Evolutionary conservation across 2,329 filamentous ascomycete species (phyloP).

Genomic region (Diaporthe destruens): DNA sequence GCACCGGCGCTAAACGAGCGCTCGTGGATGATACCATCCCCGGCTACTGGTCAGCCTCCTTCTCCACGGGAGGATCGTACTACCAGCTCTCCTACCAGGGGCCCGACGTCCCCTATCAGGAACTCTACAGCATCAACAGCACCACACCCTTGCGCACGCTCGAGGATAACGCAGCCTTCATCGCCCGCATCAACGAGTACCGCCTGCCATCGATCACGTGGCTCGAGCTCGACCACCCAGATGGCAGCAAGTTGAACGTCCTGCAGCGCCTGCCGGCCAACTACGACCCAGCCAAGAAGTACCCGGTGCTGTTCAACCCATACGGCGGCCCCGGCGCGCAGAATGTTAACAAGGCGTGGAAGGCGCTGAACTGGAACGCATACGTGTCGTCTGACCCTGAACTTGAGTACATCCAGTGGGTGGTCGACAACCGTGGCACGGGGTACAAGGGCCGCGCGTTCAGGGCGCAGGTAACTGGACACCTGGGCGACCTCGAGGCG

Average conservation of each 20-base stretch:
- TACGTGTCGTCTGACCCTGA: slow-evolving; percentile 77
- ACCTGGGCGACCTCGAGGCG: slow-evolving; percentile 73
- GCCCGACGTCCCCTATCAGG: slow-evolving; percentile 77
- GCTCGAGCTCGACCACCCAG: slow-evolving; percentile 71
- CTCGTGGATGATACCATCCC: slow-evolving; percentile 72
- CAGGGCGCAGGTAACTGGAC: slow-evolving; percentile 67
- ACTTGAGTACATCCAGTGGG: slow-evolving; percentile 75
- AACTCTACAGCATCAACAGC: slow-evolving; percentile 71
- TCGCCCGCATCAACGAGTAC: slow-evolving; percentile 68
- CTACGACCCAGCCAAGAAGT: slow-evolving; percentile 72
- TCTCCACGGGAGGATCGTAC: slow-evolving; percentile 72
- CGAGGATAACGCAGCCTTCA: slow-evolving; percentile 69
- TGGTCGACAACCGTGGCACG: slow-evolving; percentile 77
- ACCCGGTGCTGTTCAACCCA: slow-evolving; percentile 75
- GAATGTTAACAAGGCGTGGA: slow-evolving; percentile 69
- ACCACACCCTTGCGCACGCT: slow-evolving; percentile 67
- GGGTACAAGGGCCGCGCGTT: slow-evolving; percentile 74
- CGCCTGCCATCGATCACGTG: slow-evolving; percentile 74
- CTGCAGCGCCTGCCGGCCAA: slow-evolving; percentile 74
- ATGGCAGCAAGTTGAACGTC: slow-evolving; percentile 72
- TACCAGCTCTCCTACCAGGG: slow-evolving; percentile 75
- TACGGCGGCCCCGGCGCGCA: slow-evolving; percentile 78
- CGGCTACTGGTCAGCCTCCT: slow-evolving; percentile 74
- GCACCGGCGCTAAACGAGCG: slow-evolving; percentile 64
- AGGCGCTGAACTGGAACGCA: slow-evolving; percentile 67